Percentiles rank a stretch among this genome's conserved stretches.
These are phyloP conservation scores for Drechslerella stenobrocha DNA, from an alignment of 2,329 filamentous ascomycete species.

Conservation along the genomic window DNA sequence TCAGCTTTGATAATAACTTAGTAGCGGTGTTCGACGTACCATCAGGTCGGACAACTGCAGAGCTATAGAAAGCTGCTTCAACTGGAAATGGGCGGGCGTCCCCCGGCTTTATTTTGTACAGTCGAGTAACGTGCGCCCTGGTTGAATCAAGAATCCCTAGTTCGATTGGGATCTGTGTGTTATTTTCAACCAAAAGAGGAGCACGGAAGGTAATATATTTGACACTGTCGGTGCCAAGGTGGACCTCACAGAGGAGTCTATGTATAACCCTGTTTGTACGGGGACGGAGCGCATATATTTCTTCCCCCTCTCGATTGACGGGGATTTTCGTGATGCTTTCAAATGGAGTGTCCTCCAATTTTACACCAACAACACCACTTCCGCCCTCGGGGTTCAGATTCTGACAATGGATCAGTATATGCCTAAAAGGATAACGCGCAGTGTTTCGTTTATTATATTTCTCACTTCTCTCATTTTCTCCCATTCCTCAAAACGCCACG, in stretches of 20 bases:
- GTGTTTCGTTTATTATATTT: conserved; percentile 1
- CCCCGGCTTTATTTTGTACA: conserved; percentile 94
- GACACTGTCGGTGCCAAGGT: conserved; percentile 88
- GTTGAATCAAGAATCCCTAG: conserved; percentile 85
- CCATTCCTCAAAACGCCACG: conserved; percentile 97
- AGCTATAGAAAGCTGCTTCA: conserved; percentile 87
- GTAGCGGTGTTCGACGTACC: conserved; percentile 54
- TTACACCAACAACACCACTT: conserved; percentile 76
- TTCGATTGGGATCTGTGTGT: conserved; percentile 94
- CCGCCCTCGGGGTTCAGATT: conserved; percentile 82
- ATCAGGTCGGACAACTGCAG: conserved; percentile 82
- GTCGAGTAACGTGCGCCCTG: conserved; percentile 88
- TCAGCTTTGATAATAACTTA: conserved; percentile 6
- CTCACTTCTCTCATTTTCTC: conserved; percentile 76
- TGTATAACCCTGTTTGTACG: conserved; percentile 84
- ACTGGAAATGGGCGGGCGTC: conserved; percentile 88
- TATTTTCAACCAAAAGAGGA: conserved; percentile 88
- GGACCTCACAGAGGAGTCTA: conserved; percentile 87
- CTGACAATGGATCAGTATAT: conserved; percentile 56
- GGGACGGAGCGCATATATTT: conserved; percentile 83
- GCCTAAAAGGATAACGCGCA: too few species aligned
- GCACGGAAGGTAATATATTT: conserved; percentile 97
- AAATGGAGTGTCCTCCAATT: conserved; percentile 90
- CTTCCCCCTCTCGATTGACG: conserved; percentile 91
- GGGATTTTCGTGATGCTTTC: conserved; percentile 85